Base-by-base conservation (phyloP, 2,329 filamentous ascomycete species). In the Calonectria naviculata region DNA sequence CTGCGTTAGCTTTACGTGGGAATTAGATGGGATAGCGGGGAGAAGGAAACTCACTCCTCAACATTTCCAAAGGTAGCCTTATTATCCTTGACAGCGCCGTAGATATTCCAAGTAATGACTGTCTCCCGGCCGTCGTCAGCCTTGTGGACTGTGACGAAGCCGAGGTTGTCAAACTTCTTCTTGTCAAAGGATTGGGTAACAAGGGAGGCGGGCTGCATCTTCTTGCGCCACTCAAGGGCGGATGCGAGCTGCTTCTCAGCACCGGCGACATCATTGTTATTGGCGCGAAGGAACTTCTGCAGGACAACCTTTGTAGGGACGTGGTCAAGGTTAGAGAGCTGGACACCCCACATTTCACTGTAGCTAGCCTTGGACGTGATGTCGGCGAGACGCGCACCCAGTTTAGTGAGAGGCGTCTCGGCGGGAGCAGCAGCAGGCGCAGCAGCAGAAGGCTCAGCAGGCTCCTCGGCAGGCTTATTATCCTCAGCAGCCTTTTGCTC, bases 231-330 rank as follows among this genome's bases (percentile, higher is more conserved):
- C 76, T 93, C 89, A 47, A 98, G 88, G 1, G 95, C 95, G 78
- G 93, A 91, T 70, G 86, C 87, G 52, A 98, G 90, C 85, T 98
- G 95, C 67, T 92, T 90, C 80, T 92, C 91, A 19, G 95, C 94
- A 80, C 92, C 92, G 65, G 87, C 86, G 8, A 94, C 81, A 79
- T 97, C 92, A 72, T 93, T 92, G 72, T 92, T 91, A 82, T 98
- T 98, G 81, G 95, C 96, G 76, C 95, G 94, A 67, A 98, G 90
- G 85, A 95, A 98, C 86, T 98, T 98, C 81, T 97, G 95, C 60
- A 98, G 87, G 63, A 98, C 90, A 77, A 98, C 92, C 80, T 93
- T 92, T 58, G 93, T 95, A 66, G 94, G 94, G 64, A 95, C 88
- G 78, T 95, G 88, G 46, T 84, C 82, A 24, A 84, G 83, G 68